Evolutionary conservation across 2,329 filamentous ascomycete species (phyloP).

Genomic region (Neonectria sp.): DNA sequence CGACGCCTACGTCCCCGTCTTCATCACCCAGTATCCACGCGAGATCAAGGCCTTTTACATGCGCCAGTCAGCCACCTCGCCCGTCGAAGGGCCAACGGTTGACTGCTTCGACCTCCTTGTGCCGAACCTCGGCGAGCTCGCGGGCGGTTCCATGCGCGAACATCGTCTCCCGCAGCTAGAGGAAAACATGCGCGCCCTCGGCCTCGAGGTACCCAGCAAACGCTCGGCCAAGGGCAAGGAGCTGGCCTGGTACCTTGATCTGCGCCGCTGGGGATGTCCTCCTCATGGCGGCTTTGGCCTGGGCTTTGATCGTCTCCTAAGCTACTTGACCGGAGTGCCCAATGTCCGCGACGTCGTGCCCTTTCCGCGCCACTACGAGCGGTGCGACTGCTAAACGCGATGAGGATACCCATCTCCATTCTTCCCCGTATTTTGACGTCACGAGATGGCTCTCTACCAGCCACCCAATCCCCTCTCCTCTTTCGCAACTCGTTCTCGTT

Average conservation of each 20-base stretch:
- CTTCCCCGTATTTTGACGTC: slow-evolving; percentile 6
- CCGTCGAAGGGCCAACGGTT: slow-evolving; percentile 69
- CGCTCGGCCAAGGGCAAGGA: slow-evolving; percentile 45
- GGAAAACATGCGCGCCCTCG: slow-evolving; percentile 78
- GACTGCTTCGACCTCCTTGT: slow-evolving; percentile 94
- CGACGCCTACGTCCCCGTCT: slow-evolving; percentile 76
- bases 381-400: slow-evolving; percentile 68
- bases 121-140: slow-evolving; percentile 88
- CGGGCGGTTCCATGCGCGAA: slow-evolving; percentile 91
- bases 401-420: background rate
- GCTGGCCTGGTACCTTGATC: slow-evolving; percentile 89
- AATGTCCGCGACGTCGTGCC: slow-evolving; percentile 89
- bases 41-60: slow-evolving; percentile 91
- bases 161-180: slow-evolving; percentile 79
- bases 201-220: slow-evolving; percentile 65
- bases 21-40: slow-evolving; percentile 94
- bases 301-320: slow-evolving; percentile 89
- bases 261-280: slow-evolving; percentile 91
- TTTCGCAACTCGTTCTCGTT: slow-evolving; percentile 38
- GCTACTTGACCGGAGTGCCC: slow-evolving; percentile 85
- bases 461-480: slow-evolving; percentile 10
- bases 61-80: slow-evolving; percentile 55
- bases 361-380: slow-evolving; percentile 83
- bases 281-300: slow-evolving; percentile 93
- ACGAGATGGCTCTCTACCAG: slow-evolving; percentile 14